phyloP scores from a whole-genome alignment of 2,329 filamentous ascomycete genomes.

The Neopestalotiopsis sp. region DNA sequence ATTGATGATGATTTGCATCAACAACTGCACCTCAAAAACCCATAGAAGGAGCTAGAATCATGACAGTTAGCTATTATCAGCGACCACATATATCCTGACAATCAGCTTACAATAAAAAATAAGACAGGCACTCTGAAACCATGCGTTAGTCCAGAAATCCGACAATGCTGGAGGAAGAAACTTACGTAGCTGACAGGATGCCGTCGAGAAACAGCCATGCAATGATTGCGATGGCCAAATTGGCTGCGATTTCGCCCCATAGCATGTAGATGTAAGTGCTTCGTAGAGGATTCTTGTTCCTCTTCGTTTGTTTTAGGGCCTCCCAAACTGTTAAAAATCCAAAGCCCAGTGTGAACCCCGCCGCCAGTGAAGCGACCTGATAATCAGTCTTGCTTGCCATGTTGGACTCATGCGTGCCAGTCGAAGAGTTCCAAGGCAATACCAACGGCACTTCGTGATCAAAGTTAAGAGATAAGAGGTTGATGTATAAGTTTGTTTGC shows the following conservation, averaged over 20 bases:
- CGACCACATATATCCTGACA: neutral
- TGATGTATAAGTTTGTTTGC: too few species aligned
- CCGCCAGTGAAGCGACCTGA: slow-evolving; percentile 24
- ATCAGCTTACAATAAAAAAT: slow-evolving; percentile 38
- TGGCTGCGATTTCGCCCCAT: slow-evolving; percentile 50
- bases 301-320: slow-evolving; percentile 24
- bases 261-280: slow-evolving; percentile 33
- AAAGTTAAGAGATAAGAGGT: too few species aligned
- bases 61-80: neutral
- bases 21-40: slow-evolving; percentile 53
- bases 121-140: slow-evolving; percentile 37
- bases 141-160: slow-evolving; percentile 29
- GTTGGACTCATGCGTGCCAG: neutral
- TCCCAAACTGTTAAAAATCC: slow-evolving; percentile 26
- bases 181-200: slow-evolving; percentile 38
- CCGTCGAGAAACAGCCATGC: slow-evolving; percentile 46
- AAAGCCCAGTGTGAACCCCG: slow-evolving; percentile 25
- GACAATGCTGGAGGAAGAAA: neutral
- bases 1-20: slow-evolving; percentile 63
- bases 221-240: slow-evolving; percentile 43
- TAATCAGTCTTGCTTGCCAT: slow-evolving; percentile 20
- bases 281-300: slow-evolving; percentile 23
- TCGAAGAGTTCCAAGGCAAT: neutral
- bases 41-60: slow-evolving; percentile 37
- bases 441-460: too few species aligned